These are phyloP conservation scores for Geotrichum candidum DNA, from an alignment of 1,139 yeast species.

Conservation along the genomic window DNA sequence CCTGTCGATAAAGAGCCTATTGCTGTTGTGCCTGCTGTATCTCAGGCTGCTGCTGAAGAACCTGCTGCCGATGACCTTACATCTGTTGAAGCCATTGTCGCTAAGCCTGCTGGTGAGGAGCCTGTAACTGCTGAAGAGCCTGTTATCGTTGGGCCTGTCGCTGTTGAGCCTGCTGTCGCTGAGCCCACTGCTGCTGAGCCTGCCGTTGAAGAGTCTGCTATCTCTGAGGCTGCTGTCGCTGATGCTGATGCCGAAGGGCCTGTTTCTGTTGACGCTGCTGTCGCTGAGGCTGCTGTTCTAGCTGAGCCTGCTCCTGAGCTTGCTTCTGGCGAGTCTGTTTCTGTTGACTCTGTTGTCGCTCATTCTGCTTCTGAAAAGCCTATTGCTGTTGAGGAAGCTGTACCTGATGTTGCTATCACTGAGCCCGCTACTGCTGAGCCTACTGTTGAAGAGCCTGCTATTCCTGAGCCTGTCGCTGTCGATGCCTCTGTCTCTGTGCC, in stretches of 20 bases:
- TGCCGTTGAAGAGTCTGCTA: neutral
- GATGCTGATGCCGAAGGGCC: neutral
- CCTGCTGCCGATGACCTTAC: neutral
- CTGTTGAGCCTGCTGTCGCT: neutral
- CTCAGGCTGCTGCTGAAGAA: conserved; percentile 4
- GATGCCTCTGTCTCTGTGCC: neutral
- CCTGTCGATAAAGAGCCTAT: neutral
- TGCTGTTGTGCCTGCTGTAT: conserved; percentile 5
- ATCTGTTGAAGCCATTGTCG: too few species aligned
- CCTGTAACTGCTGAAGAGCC: neutral
- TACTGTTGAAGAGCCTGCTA: neutral
- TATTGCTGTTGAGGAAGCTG: too few species aligned
- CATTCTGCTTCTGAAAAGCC: too few species aligned
- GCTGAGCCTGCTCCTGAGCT: neutral
- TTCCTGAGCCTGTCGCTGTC: too few species aligned
- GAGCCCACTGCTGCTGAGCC: neutral
- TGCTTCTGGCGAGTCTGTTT: neutral
- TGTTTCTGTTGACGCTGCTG: too few species aligned
- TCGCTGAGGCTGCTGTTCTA: neutral
- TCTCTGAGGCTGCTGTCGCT: neutral
- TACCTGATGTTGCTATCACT: too few species aligned
- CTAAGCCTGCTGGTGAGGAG: too few species aligned
- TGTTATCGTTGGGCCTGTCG: neutral
- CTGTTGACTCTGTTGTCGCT: too few species aligned
- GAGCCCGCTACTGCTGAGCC: too few species aligned